Conservation (phyloP, 2,329 filamentous ascomycete species). For the Monilinia polystroma region DNA sequence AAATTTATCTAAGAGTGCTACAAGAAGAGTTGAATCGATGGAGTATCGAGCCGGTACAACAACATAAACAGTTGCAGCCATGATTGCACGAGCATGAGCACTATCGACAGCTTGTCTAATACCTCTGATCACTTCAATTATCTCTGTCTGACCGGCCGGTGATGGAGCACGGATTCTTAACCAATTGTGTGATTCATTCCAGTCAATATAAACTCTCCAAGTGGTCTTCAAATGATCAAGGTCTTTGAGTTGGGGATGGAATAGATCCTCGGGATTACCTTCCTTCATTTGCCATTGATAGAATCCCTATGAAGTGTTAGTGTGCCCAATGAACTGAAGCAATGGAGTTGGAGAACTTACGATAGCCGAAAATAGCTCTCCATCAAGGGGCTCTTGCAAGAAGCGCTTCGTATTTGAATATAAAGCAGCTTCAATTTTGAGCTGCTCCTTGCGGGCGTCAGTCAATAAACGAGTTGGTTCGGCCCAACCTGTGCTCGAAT, state of each 20-base stretch:
- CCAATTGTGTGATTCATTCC: conserved; percentile 23
- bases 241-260: conserved; percentile 30
- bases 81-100: conserved; percentile 28
- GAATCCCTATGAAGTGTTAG: conserved; percentile 25
- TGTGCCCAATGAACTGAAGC: not conserved
- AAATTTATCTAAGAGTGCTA: not conserved
- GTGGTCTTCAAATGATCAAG: conserved; percentile 29
- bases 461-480: conserved; percentile 9
- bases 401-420: not conserved
- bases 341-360: not conserved
- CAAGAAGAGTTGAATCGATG: conserved; percentile 6
- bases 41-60: conserved; percentile 31
- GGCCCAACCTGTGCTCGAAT: conserved; percentile 16
- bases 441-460: not conserved
- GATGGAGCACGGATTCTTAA: conserved; percentile 25
- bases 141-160: not conserved
- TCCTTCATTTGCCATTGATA: conserved; percentile 33
- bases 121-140: conserved; percentile 27
- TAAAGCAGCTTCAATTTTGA: not conserved
- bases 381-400: conserved; percentile 1
- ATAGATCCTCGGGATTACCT: conserved; percentile 23
- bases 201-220: conserved; percentile 31
- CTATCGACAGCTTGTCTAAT: conserved; percentile 32
- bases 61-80: conserved; percentile 32
- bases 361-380: conserved; percentile 6